Percentiles rank a stretch among this genome's conserved stretches.
phyloP scores from a whole-genome alignment of 2,329 filamentous ascomycete species.

The Arthrinium puccinioides region DNA sequence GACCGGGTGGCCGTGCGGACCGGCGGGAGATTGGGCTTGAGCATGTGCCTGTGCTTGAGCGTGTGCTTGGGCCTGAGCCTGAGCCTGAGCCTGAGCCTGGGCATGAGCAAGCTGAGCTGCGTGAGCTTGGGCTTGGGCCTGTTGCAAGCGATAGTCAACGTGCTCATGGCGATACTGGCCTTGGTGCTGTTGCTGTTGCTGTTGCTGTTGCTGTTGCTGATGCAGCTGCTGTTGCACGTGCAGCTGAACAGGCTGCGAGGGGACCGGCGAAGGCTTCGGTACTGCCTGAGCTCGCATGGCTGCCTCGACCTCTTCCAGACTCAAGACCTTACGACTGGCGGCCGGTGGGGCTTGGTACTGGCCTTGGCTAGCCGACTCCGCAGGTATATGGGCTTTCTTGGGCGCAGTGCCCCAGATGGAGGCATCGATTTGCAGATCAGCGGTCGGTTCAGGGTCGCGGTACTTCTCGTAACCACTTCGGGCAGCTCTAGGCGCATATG shows the following conservation, averaged over 20 bases:
- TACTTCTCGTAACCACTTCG: constrained; percentile 91
- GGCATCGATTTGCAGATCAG: constrained; percentile 86
- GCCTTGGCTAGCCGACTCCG: constrained; percentile 1
- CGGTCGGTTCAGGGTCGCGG: constrained; percentile 72
- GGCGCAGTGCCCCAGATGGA: constrained; percentile 82
- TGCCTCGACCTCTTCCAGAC: constrained; percentile 92
- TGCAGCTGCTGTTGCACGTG: constrained; percentile 21
- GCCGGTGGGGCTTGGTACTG: constrained; percentile 4
- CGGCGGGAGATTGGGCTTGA: no score
- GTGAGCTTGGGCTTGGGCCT: constrained; percentile 15
- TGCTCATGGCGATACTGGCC: constrained; percentile 19
- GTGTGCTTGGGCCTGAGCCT: constrained; percentile 18
- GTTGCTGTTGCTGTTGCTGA: constrained; percentile 16
- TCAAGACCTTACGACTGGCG: constrained; percentile 73
- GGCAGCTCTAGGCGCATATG: constrained; percentile 48
- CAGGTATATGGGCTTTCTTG: constrained; percentile 40
- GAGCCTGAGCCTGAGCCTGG: constrained; percentile 21
- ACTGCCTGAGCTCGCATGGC: constrained; percentile 67
- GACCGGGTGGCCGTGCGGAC: constrained; percentile 24
- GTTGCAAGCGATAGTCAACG: constrained; percentile 17
- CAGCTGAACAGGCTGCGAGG: constrained; percentile 23
- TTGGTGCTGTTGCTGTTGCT: constrained; percentile 15
- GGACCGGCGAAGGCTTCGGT: constrained; percentile 27
- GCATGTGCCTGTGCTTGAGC: constrained; percentile 15
- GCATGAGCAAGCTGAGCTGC: constrained; percentile 13